Evolutionary conservation across 2,329 filamentous ascomycete genomes (phyloP).

Genomic region (Shiraia bambusicola): DNA sequence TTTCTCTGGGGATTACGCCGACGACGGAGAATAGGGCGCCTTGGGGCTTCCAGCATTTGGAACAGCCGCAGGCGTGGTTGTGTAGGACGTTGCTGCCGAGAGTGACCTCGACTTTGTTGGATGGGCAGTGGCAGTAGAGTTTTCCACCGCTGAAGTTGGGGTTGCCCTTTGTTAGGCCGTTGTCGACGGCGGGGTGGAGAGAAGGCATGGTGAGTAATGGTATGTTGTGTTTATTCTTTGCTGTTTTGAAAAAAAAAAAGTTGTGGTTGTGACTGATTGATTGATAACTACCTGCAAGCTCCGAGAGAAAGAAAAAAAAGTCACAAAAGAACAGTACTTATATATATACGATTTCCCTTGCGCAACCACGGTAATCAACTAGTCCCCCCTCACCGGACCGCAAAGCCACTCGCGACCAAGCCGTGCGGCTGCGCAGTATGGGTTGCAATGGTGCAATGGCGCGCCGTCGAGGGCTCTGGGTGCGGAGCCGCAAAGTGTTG

Average conservation of each 20-base stretch:
- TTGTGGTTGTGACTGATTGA: too few species aligned
- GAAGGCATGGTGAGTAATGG: constrained; percentile 37
- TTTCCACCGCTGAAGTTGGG: constrained; percentile 60
- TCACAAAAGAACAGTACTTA: constrained; percentile 2
- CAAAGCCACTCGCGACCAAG: constrained; percentile 7
- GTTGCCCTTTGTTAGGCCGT: constrained; percentile 60
- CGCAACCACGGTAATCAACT: neutral
- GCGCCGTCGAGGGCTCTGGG: constrained; percentile 7
- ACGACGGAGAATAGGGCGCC: constrained; percentile 66
- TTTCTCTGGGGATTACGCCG: constrained; percentile 59
- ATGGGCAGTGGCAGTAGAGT: constrained; percentile 62
- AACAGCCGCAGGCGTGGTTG: constrained; percentile 72
- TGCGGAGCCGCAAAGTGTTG: constrained; percentile 19
- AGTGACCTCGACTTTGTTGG: constrained; percentile 59
- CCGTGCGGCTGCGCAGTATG: neutral
- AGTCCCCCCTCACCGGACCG: constrained; percentile 16
- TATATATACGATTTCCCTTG: constrained; percentile 1
- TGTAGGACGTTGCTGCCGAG: constrained; percentile 62
- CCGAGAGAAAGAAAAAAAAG: constrained; percentile 1
- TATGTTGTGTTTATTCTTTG: neutral
- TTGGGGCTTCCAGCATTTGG: constrained; percentile 70
- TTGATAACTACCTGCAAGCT: too few species aligned
- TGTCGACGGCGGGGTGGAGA: constrained; percentile 65
- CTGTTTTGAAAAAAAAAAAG: too few species aligned
- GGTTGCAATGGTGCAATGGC: constrained; percentile 12